Conservation (phyloP, 2,329 filamentous ascomycete species). For the Fusarium buharicum region DNA sequence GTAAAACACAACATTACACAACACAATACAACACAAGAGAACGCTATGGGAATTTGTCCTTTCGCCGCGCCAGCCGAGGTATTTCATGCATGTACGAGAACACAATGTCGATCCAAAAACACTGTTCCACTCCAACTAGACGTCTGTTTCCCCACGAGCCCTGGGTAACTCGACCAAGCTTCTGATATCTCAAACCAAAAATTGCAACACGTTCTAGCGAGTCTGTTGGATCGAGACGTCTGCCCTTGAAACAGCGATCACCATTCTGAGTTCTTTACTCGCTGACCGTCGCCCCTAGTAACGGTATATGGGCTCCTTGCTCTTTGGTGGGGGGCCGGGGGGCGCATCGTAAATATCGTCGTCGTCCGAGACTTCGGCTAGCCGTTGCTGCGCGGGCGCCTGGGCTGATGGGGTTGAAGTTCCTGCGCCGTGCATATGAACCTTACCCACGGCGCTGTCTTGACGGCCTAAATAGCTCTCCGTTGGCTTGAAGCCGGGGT, state of each 20-base stretch:
- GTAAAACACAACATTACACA: conserved; percentile 23
- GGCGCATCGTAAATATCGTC: conserved; percentile 54
- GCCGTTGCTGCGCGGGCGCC: conserved; percentile 30
- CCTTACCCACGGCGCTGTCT: conserved; percentile 55
- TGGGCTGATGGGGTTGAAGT: conserved; percentile 30
- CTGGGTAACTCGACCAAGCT: not conserved
- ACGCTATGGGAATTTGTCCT: conserved; percentile 42
- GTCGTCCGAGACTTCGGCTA: conserved; percentile 48
- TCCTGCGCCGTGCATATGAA: conserved; percentile 55
- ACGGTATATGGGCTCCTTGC: conserved; percentile 52
- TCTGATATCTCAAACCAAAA: conserved; percentile 8
- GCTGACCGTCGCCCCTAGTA: conserved; percentile 40
- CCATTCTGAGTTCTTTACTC: not conserved
- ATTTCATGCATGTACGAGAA: conserved; percentile 37
- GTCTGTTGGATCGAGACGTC: not conserved
- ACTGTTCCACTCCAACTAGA: conserved; percentile 17
- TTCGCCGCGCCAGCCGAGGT: conserved; percentile 39
- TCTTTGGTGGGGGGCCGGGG: conserved; percentile 48
- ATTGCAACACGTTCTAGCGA: not conserved
- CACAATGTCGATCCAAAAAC: conserved; percentile 23
- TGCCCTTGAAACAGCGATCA: not conserved
- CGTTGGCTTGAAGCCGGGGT: conserved; percentile 50
- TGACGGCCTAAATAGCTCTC: conserved; percentile 49
- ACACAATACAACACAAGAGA: conserved; percentile 28
- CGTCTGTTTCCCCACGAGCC: conserved; percentile 1